Percentiles rank a stretch among this genome's conserved stretches.
Evolutionary conservation across 1,284 basidiomycete genomes (phyloP).

Genomic region (Ganoderma sinense): DNA sequence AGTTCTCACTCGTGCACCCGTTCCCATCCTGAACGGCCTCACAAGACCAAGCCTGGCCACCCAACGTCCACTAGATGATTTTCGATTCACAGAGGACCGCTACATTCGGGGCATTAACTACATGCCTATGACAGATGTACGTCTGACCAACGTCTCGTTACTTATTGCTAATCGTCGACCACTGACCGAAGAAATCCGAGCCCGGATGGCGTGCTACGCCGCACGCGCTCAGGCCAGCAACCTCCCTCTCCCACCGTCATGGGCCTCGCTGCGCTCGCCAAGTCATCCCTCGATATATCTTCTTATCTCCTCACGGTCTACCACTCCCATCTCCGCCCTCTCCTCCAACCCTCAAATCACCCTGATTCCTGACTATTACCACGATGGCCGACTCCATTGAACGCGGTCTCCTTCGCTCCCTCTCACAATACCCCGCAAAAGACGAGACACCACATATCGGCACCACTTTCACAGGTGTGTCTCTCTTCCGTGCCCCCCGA

Average conservation of each 20-base stretch:
- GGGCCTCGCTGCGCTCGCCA: not conserved
- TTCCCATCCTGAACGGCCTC: not conserved
- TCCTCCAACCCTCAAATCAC: not conserved
- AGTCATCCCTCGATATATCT: not conserved
- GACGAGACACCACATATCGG: slow-evolving; percentile 47
- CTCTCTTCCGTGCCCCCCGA: not conserved
- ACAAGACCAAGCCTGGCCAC: not conserved
- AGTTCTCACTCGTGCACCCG: not conserved
- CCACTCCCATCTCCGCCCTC: not conserved
- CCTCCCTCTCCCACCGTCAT: not conserved
- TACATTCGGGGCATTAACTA: not conserved
- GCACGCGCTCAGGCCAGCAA: not conserved
- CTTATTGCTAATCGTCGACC: not conserved
- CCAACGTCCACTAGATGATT: not conserved
- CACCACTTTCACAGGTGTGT: slow-evolving; percentile 23
- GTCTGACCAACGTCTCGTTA: not conserved
- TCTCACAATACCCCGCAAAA: slow-evolving; percentile 1
- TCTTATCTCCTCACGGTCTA: not conserved
- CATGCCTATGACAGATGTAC: not conserved
- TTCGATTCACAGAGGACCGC: not conserved
- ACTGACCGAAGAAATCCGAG: not conserved
- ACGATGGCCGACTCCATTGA: slow-evolving; percentile 6
- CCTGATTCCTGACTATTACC: not conserved
- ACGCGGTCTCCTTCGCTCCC: slow-evolving; percentile 14
- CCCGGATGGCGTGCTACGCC: slow-evolving; percentile 1